phyloP scores from a whole-genome alignment of 2,329 filamentous ascomycete species.

The Drechslerella coelobrocha region DNA sequence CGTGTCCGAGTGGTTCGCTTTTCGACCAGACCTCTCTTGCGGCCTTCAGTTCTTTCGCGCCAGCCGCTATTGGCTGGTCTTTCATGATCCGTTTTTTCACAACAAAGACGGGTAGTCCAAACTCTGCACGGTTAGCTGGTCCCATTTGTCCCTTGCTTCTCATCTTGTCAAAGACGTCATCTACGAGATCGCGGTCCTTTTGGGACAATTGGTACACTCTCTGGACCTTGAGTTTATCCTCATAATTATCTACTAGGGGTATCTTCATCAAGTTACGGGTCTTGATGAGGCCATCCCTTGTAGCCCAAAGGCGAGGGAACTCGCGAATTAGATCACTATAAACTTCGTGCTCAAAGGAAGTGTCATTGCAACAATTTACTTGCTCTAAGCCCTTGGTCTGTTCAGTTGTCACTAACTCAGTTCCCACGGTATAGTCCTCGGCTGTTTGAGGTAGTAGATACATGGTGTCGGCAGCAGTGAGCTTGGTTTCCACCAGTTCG shows the following conservation, averaged over 20 bases:
- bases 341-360: background rate
- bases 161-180: background rate
- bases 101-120: conserved; percentile 2
- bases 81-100: background rate
- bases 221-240: background rate
- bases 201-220: conserved; percentile 1
- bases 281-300: background rate
- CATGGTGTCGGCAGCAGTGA: background rate
- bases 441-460: background rate
- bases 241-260: conserved; percentile 2
- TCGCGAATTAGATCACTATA: background rate
- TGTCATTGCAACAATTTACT: background rate
- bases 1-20: background rate
- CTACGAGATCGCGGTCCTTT: background rate
- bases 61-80: background rate
- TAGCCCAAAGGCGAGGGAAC: background rate
- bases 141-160: background rate
- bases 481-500: background rate
- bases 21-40: background rate
- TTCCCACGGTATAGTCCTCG: background rate
- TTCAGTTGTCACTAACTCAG: background rate
- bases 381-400: background rate
- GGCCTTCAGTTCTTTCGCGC: background rate
- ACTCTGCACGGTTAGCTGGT: background rate
- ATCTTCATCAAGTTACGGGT: background rate